These are phyloP conservation scores for Candida corydali DNA, from an alignment of 805 yeast genomes.

Conservation along the genomic window DNA sequence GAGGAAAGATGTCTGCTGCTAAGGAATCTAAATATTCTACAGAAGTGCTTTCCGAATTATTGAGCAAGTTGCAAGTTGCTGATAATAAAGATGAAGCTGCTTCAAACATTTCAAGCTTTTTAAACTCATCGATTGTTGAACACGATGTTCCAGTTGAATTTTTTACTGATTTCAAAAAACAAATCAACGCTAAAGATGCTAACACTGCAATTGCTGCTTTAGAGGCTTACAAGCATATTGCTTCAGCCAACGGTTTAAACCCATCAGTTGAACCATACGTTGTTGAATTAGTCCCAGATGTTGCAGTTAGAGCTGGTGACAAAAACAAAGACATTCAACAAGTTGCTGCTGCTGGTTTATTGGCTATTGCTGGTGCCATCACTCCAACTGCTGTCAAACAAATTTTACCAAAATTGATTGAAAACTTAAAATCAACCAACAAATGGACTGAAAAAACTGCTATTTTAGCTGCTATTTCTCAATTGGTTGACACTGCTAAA, in stretches of 20 bases:
- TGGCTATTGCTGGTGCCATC: constrained; percentile 73
- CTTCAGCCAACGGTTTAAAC: constrained; percentile 69
- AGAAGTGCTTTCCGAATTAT: constrained; percentile 89
- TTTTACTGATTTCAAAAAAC: constrained; percentile 70
- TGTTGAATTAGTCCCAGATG: constrained; percentile 68
- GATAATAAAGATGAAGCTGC: constrained; percentile 86
- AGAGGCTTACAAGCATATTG: constrained; percentile 80
- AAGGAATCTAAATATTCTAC: constrained; percentile 60
- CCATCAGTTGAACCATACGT: constrained; percentile 96
- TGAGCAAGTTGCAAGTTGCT: constrained; percentile 89
- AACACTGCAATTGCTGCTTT: constrained; percentile 69
- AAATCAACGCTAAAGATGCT: constrained; percentile 78
- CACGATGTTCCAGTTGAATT: constrained; percentile 94
- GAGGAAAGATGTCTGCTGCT: constrained; percentile 48
- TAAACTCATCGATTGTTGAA: constrained; percentile 96
- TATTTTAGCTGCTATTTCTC: constrained; percentile 77
- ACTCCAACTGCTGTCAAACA: constrained; percentile 94
- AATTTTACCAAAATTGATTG: constrained; percentile 75
- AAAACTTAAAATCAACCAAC: constrained; percentile 63
- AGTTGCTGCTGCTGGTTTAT: constrained; percentile 71
- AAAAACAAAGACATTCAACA: constrained; percentile 74
- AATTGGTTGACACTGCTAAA: constrained; percentile 90
- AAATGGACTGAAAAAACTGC: constrained; percentile 99
- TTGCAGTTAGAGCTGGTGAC: constrained; percentile 84
- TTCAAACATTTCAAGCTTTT: constrained; percentile 83